Percentiles rank a stretch among this genome's conserved stretches.
Conservation (phyloP, 495 filamentous ascomycete genomes). For the Haplographium delicatum region DNA sequence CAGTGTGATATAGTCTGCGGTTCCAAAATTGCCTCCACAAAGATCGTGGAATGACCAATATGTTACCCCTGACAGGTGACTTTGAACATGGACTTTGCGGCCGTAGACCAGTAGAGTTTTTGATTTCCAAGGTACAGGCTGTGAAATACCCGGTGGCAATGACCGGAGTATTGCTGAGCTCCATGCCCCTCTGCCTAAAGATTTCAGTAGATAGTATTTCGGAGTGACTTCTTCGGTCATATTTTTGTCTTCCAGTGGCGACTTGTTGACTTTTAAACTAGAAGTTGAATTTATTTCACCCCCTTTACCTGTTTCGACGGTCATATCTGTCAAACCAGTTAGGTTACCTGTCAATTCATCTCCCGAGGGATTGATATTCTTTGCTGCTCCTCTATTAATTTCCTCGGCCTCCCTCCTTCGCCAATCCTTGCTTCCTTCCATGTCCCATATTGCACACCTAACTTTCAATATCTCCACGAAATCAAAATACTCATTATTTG, state of each 20-base stretch:
- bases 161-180: constrained; percentile 8
- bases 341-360: not conserved
- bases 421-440: constrained; percentile 63
- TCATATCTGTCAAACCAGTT: not conserved
- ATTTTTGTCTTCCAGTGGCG: not conserved
- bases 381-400: constrained; percentile 4
- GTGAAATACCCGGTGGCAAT: constrained; percentile 6
- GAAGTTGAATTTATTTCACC: not conserved
- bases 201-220: constrained; percentile 14
- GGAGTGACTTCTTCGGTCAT: constrained; percentile 2
- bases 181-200: constrained; percentile 14
- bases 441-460: constrained; percentile 67
- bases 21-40: constrained; percentile 50
- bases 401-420: constrained; percentile 42
- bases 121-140: constrained; percentile 39
- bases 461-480: constrained; percentile 65
- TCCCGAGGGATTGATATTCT: constrained; percentile 16
- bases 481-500: constrained; percentile 56
- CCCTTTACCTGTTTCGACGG: too few species aligned
- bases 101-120: constrained; percentile 53
- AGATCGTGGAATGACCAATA: constrained; percentile 57
- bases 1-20: constrained; percentile 68
- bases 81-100: constrained; percentile 47
- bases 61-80: constrained; percentile 40
- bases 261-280: not conserved